Evolutionary conservation across 305 asterid genomes (phyloP).

Genomic region (Striga hermonthica): DNA sequence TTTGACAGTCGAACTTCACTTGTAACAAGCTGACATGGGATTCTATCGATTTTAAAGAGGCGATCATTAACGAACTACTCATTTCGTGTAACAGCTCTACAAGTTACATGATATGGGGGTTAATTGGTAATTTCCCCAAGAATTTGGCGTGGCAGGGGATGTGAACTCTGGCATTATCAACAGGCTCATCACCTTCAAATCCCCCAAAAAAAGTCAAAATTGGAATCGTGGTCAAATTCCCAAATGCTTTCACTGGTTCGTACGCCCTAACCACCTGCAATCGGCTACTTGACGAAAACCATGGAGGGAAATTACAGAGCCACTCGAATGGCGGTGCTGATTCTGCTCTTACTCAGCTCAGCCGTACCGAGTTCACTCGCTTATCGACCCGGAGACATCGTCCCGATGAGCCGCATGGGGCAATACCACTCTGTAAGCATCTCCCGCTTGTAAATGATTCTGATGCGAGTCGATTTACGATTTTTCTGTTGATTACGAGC

Average conservation of each 20-base stretch:
- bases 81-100: too few relatives aligned
- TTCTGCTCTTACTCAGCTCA: conserved; percentile 41
- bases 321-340: conserved; percentile 34
- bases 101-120: too few relatives aligned
- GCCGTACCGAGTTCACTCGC: conserved; percentile 44
- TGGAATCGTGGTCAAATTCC: conserved; percentile 13
- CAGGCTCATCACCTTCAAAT: too few relatives aligned
- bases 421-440: conserved; percentile 77
- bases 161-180: too few relatives aligned
- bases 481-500: conserved; percentile 3
- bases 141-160: too few relatives aligned
- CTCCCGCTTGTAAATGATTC: conserved; percentile 10
- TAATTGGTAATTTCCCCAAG: too few relatives aligned
- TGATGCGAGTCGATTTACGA: conserved; percentile 21
- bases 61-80: neutral
- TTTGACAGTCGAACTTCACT: too few relatives aligned
- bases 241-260: conserved; percentile 7
- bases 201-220: conserved; percentile 12
- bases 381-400: conserved; percentile 85
- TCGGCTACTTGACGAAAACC: conserved; percentile 33
- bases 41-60: neutral
- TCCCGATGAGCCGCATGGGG: conserved; percentile 92
- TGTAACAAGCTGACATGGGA: too few relatives aligned
- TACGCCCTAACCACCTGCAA: conserved; percentile 12
- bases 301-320: conserved; percentile 44